phyloP scores from a whole-genome alignment of 1,139 yeast genomes.

The Hansenula lynferdii region DNA sequence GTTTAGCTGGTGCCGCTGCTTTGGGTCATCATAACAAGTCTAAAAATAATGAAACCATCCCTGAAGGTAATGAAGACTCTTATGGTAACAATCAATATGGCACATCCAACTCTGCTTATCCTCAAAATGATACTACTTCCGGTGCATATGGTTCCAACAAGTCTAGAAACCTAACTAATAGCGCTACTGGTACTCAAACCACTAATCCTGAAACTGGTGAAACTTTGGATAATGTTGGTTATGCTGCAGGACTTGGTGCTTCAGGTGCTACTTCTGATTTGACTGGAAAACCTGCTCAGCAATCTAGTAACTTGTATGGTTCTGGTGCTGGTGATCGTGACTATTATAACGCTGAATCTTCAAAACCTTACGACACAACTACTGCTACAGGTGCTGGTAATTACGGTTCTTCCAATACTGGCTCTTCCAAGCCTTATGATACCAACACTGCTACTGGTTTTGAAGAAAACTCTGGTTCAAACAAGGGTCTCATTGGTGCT shows the following conservation, averaged over 20 bases:
- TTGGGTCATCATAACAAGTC: neutral
- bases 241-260: slow-evolving; percentile 11
- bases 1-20: neutral
- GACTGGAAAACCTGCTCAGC: neutral
- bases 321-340: too few species aligned
- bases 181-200: neutral
- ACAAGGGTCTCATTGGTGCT: slow-evolving; percentile 13
- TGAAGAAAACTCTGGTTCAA: neutral
- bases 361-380: too few species aligned
- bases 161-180: neutral
- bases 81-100: neutral
- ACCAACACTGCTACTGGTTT: slow-evolving; percentile 4
- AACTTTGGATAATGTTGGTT: slow-evolving; percentile 3
- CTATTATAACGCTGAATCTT: too few species aligned
- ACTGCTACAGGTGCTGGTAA: neutral
- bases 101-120: neutral
- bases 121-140: neutral
- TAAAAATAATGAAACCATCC: neutral
- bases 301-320: neutral
- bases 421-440: slow-evolving; percentile 5
- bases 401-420: neutral
- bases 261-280: slow-evolving; percentile 6
- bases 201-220: slow-evolving; percentile 8
- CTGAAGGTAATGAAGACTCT: neutral
- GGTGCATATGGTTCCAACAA: slow-evolving; percentile 12